A percentile compares a stretch with the other conserved stretches of the same genome.
These are phyloP conservation scores for Zasmidium citrigriseum DNA, from an alignment of 2,329 filamentous ascomycete species.

Conservation along the genomic window DNA sequence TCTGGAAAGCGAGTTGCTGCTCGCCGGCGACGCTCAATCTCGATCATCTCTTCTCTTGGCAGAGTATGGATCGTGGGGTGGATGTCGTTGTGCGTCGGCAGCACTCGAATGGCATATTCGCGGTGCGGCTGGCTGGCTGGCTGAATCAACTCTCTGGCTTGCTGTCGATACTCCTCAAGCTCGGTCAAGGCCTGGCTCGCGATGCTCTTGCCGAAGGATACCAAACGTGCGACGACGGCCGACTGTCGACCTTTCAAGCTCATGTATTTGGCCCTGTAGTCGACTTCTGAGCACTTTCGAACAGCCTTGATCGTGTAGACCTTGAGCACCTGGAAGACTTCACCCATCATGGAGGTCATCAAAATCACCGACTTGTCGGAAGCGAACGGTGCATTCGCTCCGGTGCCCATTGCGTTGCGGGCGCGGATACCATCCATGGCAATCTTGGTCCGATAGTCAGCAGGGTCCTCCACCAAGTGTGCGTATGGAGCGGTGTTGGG, in stretches of 20 bases:
- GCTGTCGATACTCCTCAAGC: neutral
- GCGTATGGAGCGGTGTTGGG: neutral
- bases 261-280: neutral
- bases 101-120: neutral
- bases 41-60: neutral
- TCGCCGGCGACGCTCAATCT: neutral
- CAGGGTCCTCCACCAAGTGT: too few relatives aligned
- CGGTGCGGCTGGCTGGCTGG: neutral
- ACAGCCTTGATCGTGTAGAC: neutral
- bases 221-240: neutral
- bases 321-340: neutral
- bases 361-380: too few relatives aligned
- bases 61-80: neutral
- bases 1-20: neutral
- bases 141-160: too few relatives aligned
- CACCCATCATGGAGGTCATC: neutral
- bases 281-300: neutral
- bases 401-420: too few relatives aligned
- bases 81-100: neutral
- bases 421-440: too few relatives aligned
- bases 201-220: neutral
- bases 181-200: too few relatives aligned
- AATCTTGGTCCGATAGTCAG: too few relatives aligned
- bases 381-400: too few relatives aligned
- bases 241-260: too few relatives aligned